phyloP scores from a whole-genome alignment of 2,329 filamentous ascomycete genomes.

The Polytolypa hystricis region DNA sequence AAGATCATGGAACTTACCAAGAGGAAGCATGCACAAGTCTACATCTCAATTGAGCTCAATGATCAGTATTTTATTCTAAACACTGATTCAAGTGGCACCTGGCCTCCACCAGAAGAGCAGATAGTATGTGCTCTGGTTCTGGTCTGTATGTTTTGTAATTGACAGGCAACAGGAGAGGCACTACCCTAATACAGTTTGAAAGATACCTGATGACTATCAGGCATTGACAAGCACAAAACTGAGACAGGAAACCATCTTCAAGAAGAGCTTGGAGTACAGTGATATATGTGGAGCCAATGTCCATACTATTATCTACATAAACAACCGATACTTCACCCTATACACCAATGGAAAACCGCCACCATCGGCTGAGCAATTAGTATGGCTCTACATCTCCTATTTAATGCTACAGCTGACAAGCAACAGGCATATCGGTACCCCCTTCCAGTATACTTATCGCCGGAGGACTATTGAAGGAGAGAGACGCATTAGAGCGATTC shows the following conservation, averaged over 20 bases:
- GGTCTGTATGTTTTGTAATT: slow-evolving; percentile 2
- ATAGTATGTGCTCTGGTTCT: slow-evolving; percentile 4
- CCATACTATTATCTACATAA: neutral
- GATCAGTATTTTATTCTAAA: slow-evolving; percentile 4
- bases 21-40: neutral
- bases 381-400: slow-evolving; percentile 1
- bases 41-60: slow-evolving; percentile 3
- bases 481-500: slow-evolving; percentile 1
- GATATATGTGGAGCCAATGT: slow-evolving; percentile 2
- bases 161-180: slow-evolving; percentile 3
- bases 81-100: slow-evolving; percentile 3
- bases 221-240: slow-evolving; percentile 4
- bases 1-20: neutral
- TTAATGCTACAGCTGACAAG: neutral
- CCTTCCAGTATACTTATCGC: neutral
- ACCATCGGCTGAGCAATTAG: neutral
- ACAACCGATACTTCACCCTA: slow-evolving; percentile 3
- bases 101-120: slow-evolving; percentile 3
- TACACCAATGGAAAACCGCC: slow-evolving; percentile 1
- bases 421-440: slow-evolving; percentile 1
- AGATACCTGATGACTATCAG: slow-evolving; percentile 10
- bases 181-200: slow-evolving; percentile 5
- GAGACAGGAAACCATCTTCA: slow-evolving; percentile 1
- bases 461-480: neutral
- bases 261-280: slow-evolving; percentile 3